Conservation (phyloP, 192 early-diverging fungal species). For the Oehlia diaphana region DNA sequence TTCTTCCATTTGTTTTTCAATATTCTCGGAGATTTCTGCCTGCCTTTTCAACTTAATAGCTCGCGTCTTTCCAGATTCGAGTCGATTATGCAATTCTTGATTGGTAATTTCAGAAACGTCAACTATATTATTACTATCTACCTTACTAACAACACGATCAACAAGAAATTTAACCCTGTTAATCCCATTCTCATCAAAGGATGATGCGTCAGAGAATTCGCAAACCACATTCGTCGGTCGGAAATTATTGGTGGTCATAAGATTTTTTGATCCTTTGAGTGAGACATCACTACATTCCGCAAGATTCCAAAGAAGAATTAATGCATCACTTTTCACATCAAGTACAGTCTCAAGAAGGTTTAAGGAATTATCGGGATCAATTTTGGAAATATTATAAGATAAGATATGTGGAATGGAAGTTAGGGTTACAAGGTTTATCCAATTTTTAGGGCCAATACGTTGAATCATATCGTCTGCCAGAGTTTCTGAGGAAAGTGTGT, state of each 20-base stretch:
- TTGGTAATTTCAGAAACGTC: neutral
- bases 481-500: neutral
- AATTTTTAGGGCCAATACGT: slow-evolving; percentile 8
- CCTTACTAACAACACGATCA: neutral
- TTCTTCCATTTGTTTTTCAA: slow-evolving; percentile 3
- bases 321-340: neutral
- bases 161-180: neutral
- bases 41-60: neutral
- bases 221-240: neutral
- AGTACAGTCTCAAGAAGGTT: neutral
- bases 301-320: slow-evolving; percentile 2
- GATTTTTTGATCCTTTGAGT: neutral
- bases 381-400: neutral
- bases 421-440: neutral
- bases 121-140: neutral
- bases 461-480: neutral
- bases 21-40: neutral
- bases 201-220: neutral
- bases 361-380: slow-evolving; percentile 6
- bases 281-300: neutral
- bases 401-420: neutral
- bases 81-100: neutral
- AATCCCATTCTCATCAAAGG: neutral
- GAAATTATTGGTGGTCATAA: neutral
- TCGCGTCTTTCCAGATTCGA: neutral